Base-by-base conservation (phyloP, 1,139 yeast genomes). In the Candida frijolesensis region DNA sequence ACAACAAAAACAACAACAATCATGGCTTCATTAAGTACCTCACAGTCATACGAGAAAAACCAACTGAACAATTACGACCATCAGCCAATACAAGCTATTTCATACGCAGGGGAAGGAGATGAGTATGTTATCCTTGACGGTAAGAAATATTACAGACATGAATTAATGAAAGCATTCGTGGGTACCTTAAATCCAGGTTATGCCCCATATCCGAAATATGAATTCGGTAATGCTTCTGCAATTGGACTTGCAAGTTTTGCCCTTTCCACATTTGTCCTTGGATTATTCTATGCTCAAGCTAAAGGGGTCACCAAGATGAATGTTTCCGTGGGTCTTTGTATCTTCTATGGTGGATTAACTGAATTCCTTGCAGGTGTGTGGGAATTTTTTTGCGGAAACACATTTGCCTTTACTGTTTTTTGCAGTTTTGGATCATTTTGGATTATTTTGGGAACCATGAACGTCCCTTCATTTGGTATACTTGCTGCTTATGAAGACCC, bases 161-260 rank as follows among this genome's bases (percentile, higher is more conserved):
- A 74, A 56, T 69, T 74, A 57, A 63, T 70, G 71, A 53, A 57
- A 34, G 80, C 80, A 6, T 60, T 67, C 47, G 71, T 69, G 34
- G 71, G 70, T 65, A 60, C 71, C 9, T 68, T 75, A 58, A 72
- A 70, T 49, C 75, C 74, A 2, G 79, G 74, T 42, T 61, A 63
- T 37, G 50, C 74, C 0, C 76, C 78, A 4, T 67, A 63, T 46
- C 74, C 77, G 19, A 57, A 54, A 22, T 60, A 67, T 47, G 56
- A 68, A 47, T 65, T 75, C 51, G 86, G 80, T 40, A 83, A 84
- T 59, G 87, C 89, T 0, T 82, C 83, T 32, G 87, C 89, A 4
- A 66, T 83, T 53, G 88, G 87, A 2, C 71, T 83, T 50, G 70
- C 79, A 32, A 83, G 80, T 5, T 84, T 81, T 64, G 76, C 78